Conservation (phyloP, 768 basidiomycete species). For the Leucosporidium creatinivorum region DNA sequence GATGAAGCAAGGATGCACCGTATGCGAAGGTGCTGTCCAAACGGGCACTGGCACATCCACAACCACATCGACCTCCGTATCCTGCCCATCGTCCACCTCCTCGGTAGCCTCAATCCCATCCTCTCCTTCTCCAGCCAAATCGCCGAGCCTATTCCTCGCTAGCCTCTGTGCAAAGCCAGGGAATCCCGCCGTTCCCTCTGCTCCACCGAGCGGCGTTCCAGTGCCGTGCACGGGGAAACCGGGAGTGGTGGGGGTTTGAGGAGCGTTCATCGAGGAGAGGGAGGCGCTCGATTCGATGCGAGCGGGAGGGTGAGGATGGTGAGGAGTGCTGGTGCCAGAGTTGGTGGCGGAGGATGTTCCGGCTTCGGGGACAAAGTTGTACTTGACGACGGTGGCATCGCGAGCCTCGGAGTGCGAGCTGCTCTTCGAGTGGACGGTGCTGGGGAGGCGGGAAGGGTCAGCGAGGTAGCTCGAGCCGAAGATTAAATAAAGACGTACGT, state of each 20-base stretch:
- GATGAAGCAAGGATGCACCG: slow-evolving; percentile 27
- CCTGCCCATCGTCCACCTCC: slow-evolving; percentile 38
- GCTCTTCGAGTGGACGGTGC: slow-evolving; percentile 42
- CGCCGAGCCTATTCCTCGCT: not conserved
- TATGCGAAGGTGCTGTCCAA: slow-evolving; percentile 42
- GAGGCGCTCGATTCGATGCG: slow-evolving; percentile 28
- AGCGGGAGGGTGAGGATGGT: not conserved
- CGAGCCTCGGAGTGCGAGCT: slow-evolving; percentile 43
- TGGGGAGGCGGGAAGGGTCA: slow-evolving; percentile 13
- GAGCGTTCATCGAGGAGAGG: slow-evolving; percentile 17
- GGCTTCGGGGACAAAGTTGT: slow-evolving; percentile 38
- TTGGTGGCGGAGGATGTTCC: not conserved
- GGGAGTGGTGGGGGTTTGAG: slow-evolving; percentile 24
- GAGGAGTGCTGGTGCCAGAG: not conserved
- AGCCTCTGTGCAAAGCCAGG: not conserved
- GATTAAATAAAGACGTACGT: slow-evolving; percentile 7
- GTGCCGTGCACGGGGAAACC: slow-evolving; percentile 21
- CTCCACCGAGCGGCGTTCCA: not conserved
- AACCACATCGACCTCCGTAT: slow-evolving; percentile 51
- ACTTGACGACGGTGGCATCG: slow-evolving; percentile 43
- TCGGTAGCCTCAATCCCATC: slow-evolving; percentile 1
- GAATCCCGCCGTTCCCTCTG: not conserved
- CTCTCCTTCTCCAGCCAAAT: slow-evolving; percentile 13
- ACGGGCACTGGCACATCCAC: slow-evolving; percentile 58
- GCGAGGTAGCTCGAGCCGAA: not conserved